phyloP scores from a whole-genome alignment of 805 yeast species.

The Metschnikowia arizonensis region DNA sequence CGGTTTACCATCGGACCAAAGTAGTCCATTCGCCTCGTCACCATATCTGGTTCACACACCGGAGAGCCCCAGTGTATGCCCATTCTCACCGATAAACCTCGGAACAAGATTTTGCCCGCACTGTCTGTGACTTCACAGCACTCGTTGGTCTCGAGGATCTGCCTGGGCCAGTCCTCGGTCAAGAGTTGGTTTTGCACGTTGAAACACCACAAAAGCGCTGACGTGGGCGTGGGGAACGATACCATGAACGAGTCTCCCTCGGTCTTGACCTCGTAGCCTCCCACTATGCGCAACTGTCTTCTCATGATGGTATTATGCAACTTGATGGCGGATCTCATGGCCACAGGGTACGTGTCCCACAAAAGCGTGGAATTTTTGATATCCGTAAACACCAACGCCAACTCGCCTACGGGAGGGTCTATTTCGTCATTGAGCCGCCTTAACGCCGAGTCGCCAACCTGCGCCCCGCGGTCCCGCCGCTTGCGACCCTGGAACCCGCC shows the following conservation, averaged over 20 bases:
- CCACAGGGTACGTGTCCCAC: slow-evolving; percentile 91
- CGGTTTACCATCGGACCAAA: slow-evolving; percentile 98
- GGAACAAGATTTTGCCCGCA: slow-evolving; percentile 56
- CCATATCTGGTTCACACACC: slow-evolving; percentile 90
- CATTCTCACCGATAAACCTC: slow-evolving; percentile 95
- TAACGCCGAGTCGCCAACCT: slow-evolving; percentile 67
- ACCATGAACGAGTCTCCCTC: slow-evolving; percentile 99
- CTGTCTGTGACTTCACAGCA: slow-evolving; percentile 76
- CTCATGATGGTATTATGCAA: slow-evolving; percentile 94
- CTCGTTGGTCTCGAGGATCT: slow-evolving; percentile 77
- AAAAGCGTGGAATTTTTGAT: slow-evolving; percentile 87
- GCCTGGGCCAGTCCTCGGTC: slow-evolving; percentile 92
- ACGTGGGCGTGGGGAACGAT: slow-evolving; percentile 86
- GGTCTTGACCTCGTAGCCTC: slow-evolving; percentile 97
- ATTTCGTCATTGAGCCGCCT: slow-evolving; percentile 87
- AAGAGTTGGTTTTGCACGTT: slow-evolving; percentile 82
- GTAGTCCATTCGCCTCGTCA: slow-evolving; percentile 96
- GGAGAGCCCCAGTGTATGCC: slow-evolving; percentile 99
- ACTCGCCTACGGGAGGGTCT: slow-evolving; percentile 88
- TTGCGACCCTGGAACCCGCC: slow-evolving; percentile 36
- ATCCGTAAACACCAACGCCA: slow-evolving; percentile 96
- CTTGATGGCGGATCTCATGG: slow-evolving; percentile 95
- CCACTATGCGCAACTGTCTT: slow-evolving; percentile 83
- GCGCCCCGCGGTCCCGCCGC: slow-evolving; percentile 40
- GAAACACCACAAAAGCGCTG: slow-evolving; percentile 92